Base-by-base conservation (phyloP, 2,329 filamentous ascomycete genomes). In the Calonectria naviculata region DNA sequence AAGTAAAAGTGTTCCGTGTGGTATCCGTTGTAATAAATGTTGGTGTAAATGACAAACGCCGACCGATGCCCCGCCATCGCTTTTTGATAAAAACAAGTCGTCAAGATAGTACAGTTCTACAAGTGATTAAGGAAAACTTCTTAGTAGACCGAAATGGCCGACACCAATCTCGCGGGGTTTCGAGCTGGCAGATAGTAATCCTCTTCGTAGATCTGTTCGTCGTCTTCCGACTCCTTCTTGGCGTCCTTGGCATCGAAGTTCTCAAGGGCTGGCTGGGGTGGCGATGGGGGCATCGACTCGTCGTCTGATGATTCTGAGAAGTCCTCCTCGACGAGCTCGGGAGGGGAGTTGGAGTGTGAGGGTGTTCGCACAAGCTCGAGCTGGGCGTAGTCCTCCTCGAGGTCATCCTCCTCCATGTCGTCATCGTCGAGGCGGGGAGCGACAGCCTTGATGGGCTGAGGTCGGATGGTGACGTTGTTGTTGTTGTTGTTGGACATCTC, bases 241-340 rank as follows among this genome's bases (percentile, higher is more conserved):
- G 74, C 76, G 78, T 90, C 85, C 85, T 92, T 90, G 77, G 89
- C 86, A 54, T 88, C 85, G 79, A 94, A 93, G 46, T 87, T 84
- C 65, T 87, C 84, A 65, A 94, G 84, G 41, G 87, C 81, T 31
- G 88, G 81, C 26, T 87, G 85, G 49, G 90, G 89, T 42, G 93
- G 93, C 71, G 92, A 94, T 24, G 92, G 92, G 9, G 93, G 93
- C 90, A 94, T 90, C 76, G 94, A 92, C 83, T 95, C 93, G 77
- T 95, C 93, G 68, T 91, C 92, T 2, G 90, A 91, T 73, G 92
- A 92, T 80, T 95, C 93, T 73, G 90, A 87, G 75, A 91, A 89
- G 72, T 89, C 90, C 82, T 95, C 92, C 77, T 91, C 86, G 74
- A 92, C 88, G 69, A 95, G 90, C 81, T 94, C 93, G 10, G 93